Evolutionary conservation across 108 stramenopile genomes (phyloP), one percentile per base, ranked within the genome.

Genomic region (Skeletonema marinoi): DNA sequence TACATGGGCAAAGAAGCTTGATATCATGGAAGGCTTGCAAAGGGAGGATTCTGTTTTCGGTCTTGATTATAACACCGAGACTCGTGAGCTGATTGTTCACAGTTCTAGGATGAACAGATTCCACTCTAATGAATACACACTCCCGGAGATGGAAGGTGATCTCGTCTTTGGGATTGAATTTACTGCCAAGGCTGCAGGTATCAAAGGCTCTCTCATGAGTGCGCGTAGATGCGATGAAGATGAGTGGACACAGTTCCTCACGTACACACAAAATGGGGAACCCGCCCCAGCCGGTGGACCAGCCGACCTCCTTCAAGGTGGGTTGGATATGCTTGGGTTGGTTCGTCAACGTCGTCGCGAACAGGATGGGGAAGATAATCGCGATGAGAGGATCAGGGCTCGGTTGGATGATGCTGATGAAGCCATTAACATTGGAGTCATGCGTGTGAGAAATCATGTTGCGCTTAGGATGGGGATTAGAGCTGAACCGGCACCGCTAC

Each of bases 81-180:
- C 25, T 16, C 62, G 73, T 39, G 38, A 35, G 16, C 33, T 80
- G 54, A 58, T 32, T 3, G 51, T 60, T 38, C 68, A 35, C 61
- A 44, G 29, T 32, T 38, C 25, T 6, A 32, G 54, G 13, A 13
- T 39, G 51, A 65, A 38, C 32, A 50, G 63, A n/a, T 54, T 62
- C 16, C 0, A 1, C 7, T 39, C 68, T 6, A 69, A n/a, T 38
- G n/a, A 50, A 32, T 42, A 48, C 30, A 80, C 56, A 0, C 0
- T 80, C 54, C 8, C 54, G 32, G 73, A 69, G 3, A 36, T 14
- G 32, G 63, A 36, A 25, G 80, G 68, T 31, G 68, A 74, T 10
- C 48, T 80, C 46, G 60, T 63, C 38, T 65, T 80, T 41, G 80
- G 73, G 1, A 50, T 54, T 17, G 80, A 74, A 32, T 50, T 80